Conservation (phyloP, 225 moss, liverwort and hornwort genomes). For the Pleurozium schreberi region DNA sequence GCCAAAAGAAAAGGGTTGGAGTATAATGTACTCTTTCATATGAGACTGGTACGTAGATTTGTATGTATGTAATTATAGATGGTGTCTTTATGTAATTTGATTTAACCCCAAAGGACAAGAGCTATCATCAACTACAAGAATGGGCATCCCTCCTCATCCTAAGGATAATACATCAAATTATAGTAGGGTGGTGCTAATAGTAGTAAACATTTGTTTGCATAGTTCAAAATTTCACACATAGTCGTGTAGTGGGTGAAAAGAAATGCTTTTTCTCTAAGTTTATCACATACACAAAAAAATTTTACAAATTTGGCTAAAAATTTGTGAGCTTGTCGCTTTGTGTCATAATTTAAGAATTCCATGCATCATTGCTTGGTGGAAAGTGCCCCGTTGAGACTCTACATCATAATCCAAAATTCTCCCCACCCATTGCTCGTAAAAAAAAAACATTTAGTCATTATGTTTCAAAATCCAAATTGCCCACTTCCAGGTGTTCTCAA, state of each 20-base stretch:
- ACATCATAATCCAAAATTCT: neutral
- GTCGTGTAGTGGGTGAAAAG: neutral
- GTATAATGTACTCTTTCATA: no score
- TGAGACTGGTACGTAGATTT: neutral
- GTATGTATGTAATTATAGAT: neutral
- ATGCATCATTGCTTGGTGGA: neutral
- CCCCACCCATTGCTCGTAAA: rapidly evolving
- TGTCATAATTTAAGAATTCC: neutral
- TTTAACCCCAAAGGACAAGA: rapidly evolving
- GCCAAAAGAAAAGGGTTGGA: no score
- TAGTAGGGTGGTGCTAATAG: neutral
- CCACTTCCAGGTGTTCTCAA: rapidly evolving
- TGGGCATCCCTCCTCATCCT: neutral
- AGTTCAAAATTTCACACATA: neutral
- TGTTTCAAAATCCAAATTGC: neutral
- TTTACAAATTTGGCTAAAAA: no score
- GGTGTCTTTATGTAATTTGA: no score
- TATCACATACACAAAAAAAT: neutral
- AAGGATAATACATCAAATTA: neutral
- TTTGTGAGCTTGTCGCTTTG: neutral
- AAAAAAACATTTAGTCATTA: rapidly evolving
- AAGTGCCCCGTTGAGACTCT: neutral
- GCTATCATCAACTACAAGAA: neutral
- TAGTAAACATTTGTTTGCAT: neutral
- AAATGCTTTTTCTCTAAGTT: rapidly evolving